A percentile compares a stretch with the other conserved stretches of the same genome.
These are phyloP conservation scores for Geranium brycei DNA, from an alignment of 345 rosid genomes.

Conservation along the genomic window DNA sequence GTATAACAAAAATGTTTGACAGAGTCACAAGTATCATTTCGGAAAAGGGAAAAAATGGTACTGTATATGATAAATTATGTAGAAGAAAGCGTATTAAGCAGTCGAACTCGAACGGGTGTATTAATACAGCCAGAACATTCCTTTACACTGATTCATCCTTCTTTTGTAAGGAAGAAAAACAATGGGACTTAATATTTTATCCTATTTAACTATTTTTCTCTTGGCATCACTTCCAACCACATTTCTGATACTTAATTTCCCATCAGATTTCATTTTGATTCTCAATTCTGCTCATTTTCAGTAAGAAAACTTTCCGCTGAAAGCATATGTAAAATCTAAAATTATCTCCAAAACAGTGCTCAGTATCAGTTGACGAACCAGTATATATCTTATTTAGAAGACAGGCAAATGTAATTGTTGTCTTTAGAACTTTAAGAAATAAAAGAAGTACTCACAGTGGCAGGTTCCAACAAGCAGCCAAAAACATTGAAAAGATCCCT, in stretches of 20 bases:
- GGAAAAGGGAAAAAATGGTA: neutral
- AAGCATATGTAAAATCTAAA: no score
- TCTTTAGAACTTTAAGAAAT: neutral
- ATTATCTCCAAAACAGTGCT: neutral
- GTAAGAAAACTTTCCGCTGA: no score
- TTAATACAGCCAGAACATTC: neutral
- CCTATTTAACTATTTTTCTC: neutral
- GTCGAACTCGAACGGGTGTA: neutral
- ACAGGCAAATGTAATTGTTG: neutral
- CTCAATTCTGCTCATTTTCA: no score
- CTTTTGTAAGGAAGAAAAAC: no score
- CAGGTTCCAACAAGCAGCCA: slow-evolving; percentile 76
- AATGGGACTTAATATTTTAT: neutral
- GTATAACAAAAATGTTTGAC: neutral
- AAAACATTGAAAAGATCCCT: slow-evolving; percentile 72
- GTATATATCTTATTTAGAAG: neutral
- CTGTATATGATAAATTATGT: no score
- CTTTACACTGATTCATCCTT: neutral
- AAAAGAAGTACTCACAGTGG: slow-evolving; percentile 41
- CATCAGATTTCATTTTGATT: no score
- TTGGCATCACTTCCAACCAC: no score
- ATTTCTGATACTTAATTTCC: no score
- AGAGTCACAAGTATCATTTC: neutral
- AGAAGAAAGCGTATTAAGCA: neutral
- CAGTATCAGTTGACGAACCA: no score